Conservation (phyloP, 2,329 filamentous ascomycete genomes). For the Hymenotorrendiella dingleyae region DNA sequence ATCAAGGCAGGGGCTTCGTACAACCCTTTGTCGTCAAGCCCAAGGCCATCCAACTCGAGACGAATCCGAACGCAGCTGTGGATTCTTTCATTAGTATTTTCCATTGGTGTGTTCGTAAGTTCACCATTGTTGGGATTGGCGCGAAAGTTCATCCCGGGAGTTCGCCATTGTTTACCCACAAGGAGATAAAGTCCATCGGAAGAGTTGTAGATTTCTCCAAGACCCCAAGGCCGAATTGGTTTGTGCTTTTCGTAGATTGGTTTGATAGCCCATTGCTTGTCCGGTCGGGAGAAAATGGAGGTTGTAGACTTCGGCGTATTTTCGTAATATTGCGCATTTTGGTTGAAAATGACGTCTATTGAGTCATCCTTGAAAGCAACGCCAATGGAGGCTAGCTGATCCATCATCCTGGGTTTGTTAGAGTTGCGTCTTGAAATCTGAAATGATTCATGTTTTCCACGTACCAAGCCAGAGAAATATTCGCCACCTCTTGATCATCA, state of each 20-base stretch:
- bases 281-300: conserved; percentile 16
- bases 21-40: conserved; percentile 34
- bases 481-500: conserved; percentile 41
- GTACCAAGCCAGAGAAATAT: conserved; percentile 41
- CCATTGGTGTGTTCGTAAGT: conserved; percentile 32
- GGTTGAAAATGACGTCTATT: conserved; percentile 28
- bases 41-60: conserved; percentile 31
- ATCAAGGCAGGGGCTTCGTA: conserved; percentile 40
- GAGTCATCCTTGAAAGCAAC: conserved; percentile 32
- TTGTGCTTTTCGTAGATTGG: conserved; percentile 42
- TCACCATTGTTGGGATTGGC: conserved; percentile 35
- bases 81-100: conserved; percentile 35
- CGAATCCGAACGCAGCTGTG: conserved; percentile 30
- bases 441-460: conserved; percentile 7
- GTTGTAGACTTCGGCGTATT: conserved; percentile 13
- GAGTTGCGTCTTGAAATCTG: neutral
- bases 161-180: conserved; percentile 34
- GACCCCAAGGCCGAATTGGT: conserved; percentile 34
- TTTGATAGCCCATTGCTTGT: conserved; percentile 40
- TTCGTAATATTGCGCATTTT: conserved; percentile 27
- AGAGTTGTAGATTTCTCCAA: conserved; percentile 32
- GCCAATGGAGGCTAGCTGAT: conserved; percentile 33
- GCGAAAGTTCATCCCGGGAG: conserved; percentile 34
- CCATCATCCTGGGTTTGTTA: conserved; percentile 43
- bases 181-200: conserved; percentile 34